Conservation (phyloP, 106 monocot species). For the Phalaenopsis equestris region DNA sequence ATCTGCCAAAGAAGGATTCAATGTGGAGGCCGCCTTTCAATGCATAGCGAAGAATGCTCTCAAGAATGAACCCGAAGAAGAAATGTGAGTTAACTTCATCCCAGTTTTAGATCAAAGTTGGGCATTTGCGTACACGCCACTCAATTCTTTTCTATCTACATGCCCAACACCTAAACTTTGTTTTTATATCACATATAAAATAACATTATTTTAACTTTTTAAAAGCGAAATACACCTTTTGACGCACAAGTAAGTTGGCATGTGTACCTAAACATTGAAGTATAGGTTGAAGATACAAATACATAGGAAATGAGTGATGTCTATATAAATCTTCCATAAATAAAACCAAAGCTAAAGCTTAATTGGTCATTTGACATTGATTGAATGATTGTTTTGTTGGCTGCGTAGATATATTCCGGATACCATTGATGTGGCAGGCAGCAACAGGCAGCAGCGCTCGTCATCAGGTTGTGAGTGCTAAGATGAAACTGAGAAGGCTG, state of each 20-base stretch:
- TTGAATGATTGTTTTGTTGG: neutral
- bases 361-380: neutral
- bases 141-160: too few relatives aligned
- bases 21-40: conserved; percentile 73
- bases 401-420: conserved; percentile 58
- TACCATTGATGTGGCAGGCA: conserved; percentile 53
- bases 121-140: too few relatives aligned
- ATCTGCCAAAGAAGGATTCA: conserved; percentile 71
- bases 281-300: too few relatives aligned
- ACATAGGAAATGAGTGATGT: too few relatives aligned
- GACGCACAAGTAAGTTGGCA: too few relatives aligned
- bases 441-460: conserved; percentile 28
- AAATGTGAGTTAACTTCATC: conserved; percentile 39
- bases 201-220: too few relatives aligned
- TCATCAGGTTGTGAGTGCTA: conserved; percentile 66
- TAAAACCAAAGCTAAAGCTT: neutral
- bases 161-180: too few relatives aligned
- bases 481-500: neutral
- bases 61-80: conserved; percentile 82
- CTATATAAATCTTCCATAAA: too few relatives aligned
- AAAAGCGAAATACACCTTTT: too few relatives aligned
- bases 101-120: neutral
- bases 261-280: too few relatives aligned
- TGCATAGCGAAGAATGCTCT: conserved; percentile 79
- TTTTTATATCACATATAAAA: too few relatives aligned